A percentile compares a stretch with the other conserved stretches of the same genome.
Evolutionary conservation across 495 filamentous ascomycete species (phyloP).

Genomic region (Patellaria atrata): DNA sequence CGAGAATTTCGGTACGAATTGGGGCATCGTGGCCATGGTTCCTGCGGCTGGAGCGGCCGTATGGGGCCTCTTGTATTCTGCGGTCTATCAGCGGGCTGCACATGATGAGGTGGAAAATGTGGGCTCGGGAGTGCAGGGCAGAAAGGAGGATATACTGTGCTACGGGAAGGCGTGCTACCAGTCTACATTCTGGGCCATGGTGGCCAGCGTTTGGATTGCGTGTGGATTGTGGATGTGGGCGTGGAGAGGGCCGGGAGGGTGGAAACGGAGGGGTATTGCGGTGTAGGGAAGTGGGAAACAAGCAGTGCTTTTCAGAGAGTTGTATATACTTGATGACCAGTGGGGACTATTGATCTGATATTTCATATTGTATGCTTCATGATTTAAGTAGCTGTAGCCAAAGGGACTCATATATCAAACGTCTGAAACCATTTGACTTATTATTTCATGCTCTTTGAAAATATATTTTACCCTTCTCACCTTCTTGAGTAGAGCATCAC

Average conservation of each 20-base stretch:
- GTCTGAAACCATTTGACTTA: too few species aligned
- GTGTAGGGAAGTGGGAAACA: constrained; percentile 36
- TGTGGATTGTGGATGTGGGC: constrained; percentile 58
- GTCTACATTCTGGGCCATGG: constrained; percentile 65
- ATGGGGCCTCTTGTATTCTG: constrained; percentile 74
- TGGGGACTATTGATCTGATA: too few species aligned
- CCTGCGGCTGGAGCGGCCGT: constrained; percentile 72
- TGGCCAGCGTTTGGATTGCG: constrained; percentile 61
- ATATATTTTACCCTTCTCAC: too few species aligned
- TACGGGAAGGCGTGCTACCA: constrained; percentile 72
- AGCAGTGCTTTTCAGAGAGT: too few species aligned
- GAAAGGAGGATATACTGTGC: constrained; percentile 38
- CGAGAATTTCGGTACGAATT: constrained; percentile 97
- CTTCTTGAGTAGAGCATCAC: too few species aligned
- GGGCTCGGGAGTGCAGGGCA: constrained; percentile 19
- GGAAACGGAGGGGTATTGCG: constrained; percentile 62
- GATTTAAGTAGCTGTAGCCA: too few species aligned
- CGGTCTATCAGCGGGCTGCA: constrained; percentile 52
- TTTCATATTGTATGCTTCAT: too few species aligned
- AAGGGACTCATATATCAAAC: too few species aligned
- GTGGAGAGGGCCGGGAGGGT: constrained; percentile 64
- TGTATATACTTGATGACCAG: too few species aligned
- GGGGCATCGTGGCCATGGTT: constrained; percentile 85
- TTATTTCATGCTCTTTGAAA: too few species aligned
- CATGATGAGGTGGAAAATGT: constrained; percentile 13